Conservation (phyloP, 495 filamentous ascomycete genomes). For the Sordaria brevicollis region DNA sequence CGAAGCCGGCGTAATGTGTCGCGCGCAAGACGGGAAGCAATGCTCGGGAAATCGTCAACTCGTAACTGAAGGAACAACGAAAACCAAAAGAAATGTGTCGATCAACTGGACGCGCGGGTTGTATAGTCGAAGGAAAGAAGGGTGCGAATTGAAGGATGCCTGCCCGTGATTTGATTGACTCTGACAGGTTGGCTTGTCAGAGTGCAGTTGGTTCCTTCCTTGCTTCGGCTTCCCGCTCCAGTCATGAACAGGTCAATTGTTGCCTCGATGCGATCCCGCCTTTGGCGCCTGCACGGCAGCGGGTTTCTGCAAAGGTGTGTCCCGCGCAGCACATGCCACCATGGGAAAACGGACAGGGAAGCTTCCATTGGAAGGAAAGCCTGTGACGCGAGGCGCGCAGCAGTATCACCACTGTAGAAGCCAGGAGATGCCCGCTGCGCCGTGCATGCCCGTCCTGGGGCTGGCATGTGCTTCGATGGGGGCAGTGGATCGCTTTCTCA, state of each 20-base stretch:
- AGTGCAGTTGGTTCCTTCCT: neutral
- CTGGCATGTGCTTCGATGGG: neutral
- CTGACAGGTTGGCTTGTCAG: neutral
- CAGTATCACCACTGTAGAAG: neutral
- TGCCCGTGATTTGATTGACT: neutral
- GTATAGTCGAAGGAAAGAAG: neutral
- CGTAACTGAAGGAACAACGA: neutral
- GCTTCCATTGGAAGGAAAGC: neutral
- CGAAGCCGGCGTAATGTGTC: neutral
- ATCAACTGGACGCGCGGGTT: neutral
- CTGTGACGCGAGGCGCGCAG: conserved; percentile 21
- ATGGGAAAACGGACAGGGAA: neutral
- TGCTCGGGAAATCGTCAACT: neutral
- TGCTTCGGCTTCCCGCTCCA: neutral
- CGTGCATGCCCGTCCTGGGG: neutral
- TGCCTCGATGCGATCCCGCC: neutral
- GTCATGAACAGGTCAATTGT: too few species aligned
- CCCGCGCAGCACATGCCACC: neutral
- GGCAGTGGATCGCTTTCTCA: neutral
- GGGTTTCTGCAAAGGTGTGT: neutral
- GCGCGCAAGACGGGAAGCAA: neutral
- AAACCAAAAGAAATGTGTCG: neutral
- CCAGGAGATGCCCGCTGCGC: neutral
- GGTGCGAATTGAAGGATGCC: neutral
- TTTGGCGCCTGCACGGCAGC: neutral